Base-by-base conservation (phyloP, 345 rosid genomes). In the Noccaea bulbosa region DNA sequence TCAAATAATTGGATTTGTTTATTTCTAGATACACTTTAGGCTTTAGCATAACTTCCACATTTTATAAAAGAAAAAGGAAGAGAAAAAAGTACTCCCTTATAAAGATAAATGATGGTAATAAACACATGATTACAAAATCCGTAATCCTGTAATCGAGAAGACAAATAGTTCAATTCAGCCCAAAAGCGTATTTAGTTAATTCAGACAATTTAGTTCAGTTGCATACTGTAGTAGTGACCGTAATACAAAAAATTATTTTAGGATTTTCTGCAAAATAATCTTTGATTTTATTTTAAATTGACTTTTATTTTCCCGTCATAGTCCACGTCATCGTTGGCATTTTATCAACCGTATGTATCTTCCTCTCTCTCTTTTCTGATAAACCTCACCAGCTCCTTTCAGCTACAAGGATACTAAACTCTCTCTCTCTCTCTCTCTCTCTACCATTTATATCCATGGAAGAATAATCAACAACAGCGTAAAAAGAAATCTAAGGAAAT, bases 91-190 rank as follows among this genome's bases (percentile, higher is more conserved):
- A 61, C n/a, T 20, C 22, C 22, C 49, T 53, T 22, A 17, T 61
- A 67, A 65, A 75, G 69, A 53, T 6, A 75, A 75, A 67, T 75
- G 69, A 75, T 68, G 64, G 65, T 52, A 39, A 33, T 49, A 67
- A 74, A 27, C 44, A 35, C 14, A 60, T 74, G 55, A 74, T 59
- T 67, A 51, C 16, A 41, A 34, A 67, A 67, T 74, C 32, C 45
- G 37, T 7, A 33, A 52, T 54, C 61, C 61, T 56, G 44, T 59
- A 50, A 22, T 59, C 32, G 22, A 46, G 58, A 57, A 47, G 27
- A 46, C 1, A 11, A 20, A 47, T 37, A 39, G 58, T 37, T 58
- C 37, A 47, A 16, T 37, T 17, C 3, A 27, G 30, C 22, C 22
- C 22, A 27, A 20, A 16, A 15, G 11, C n/a, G 8, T 34, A 34